These are phyloP conservation scores for Calonectria pseudoturangicola DNA, from an alignment of 2,329 filamentous ascomycete genomes.

Conservation along the genomic window DNA sequence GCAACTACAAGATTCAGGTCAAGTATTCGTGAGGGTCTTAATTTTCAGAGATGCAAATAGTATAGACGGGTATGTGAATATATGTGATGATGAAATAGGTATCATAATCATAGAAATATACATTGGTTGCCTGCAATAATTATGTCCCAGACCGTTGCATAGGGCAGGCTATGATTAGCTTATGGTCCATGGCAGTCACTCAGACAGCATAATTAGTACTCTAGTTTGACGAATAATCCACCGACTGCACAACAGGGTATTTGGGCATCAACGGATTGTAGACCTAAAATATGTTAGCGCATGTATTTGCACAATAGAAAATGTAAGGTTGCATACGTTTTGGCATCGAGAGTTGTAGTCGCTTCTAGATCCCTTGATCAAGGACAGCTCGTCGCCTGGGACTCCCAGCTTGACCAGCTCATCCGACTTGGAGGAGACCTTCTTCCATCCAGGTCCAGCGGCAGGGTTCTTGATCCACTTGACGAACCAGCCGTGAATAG, in stretches of 20 bases:
- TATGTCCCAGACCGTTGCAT: not conserved
- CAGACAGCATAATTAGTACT: not conserved
- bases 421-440: not conserved
- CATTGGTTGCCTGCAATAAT: not conserved
- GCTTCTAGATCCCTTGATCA: not conserved
- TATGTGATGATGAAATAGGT: slow-evolving; percentile 1
- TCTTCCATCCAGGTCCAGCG: slow-evolving; percentile 64
- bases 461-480: slow-evolving; percentile 66
- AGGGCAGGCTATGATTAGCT: not conserved
- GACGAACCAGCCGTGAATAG: slow-evolving; percentile 65
- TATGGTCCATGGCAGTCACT: too few species aligned
- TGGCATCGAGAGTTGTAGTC: slow-evolving; percentile 9
- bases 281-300: not conserved
- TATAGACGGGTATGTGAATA: not conserved
- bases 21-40: not conserved
- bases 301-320: too few species aligned
- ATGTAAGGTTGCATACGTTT: not conserved
- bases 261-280: slow-evolving; percentile 11
- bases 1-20: slow-evolving; percentile 36
- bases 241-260: slow-evolving; percentile 7
- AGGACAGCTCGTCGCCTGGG: not conserved
- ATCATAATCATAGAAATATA: not conserved
- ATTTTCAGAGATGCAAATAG: not conserved
- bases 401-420: slow-evolving; percentile 4
- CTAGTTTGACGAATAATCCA: not conserved